Evolutionary conservation across 768 basidiomycete species (phyloP).

Genomic region (Rhodotorula babjevae): DNA sequence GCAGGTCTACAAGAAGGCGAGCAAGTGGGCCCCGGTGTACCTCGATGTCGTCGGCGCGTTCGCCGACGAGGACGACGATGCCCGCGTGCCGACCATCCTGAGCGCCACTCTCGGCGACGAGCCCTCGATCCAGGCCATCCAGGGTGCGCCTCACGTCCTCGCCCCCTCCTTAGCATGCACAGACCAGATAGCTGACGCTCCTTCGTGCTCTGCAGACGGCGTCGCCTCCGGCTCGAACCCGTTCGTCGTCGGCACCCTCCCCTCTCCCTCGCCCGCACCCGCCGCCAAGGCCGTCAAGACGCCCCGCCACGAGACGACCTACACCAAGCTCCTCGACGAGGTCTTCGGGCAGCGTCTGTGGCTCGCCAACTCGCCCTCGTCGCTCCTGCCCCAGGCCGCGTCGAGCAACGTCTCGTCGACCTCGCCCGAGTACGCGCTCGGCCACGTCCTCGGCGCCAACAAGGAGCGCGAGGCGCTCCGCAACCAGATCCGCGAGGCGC

Average conservation of each 20-base stretch:
- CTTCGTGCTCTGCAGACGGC: slow-evolving; percentile 19
- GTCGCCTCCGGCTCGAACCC: slow-evolving; percentile 43
- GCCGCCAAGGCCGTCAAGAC: slow-evolving; percentile 51
- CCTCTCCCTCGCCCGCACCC: slow-evolving; percentile 52
- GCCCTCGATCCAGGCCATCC: slow-evolving; percentile 47
- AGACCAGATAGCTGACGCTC: too few species aligned
- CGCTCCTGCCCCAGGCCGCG: slow-evolving; percentile 50
- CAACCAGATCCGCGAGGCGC: slow-evolving; percentile 60
- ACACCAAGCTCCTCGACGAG: slow-evolving; percentile 78
- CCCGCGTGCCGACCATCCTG: slow-evolving; percentile 54
- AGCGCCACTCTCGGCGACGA: slow-evolving; percentile 61
- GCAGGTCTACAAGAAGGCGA: slow-evolving; percentile 68
- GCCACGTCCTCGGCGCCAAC: slow-evolving; percentile 76
- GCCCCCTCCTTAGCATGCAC: too few species aligned
- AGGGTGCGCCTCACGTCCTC: slow-evolving; percentile 48
- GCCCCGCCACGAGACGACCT: slow-evolving; percentile 86
- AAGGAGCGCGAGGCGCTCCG: slow-evolving; percentile 69
- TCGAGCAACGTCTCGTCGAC: slow-evolving; percentile 56
- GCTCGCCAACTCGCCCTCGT: slow-evolving; percentile 77
- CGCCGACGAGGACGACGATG: slow-evolving; percentile 54
- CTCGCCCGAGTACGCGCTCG: slow-evolving; percentile 89
- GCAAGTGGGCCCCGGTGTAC: slow-evolving; percentile 81
- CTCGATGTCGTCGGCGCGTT: slow-evolving; percentile 71
- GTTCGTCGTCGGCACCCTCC: slow-evolving; percentile 51
- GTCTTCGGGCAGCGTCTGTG: slow-evolving; percentile 75